A percentile compares a stretch with the other conserved stretches of the same genome.
phyloP scores from a whole-genome alignment of 352 stramenopile species.

The Pythium grandisporangium region DNA sequence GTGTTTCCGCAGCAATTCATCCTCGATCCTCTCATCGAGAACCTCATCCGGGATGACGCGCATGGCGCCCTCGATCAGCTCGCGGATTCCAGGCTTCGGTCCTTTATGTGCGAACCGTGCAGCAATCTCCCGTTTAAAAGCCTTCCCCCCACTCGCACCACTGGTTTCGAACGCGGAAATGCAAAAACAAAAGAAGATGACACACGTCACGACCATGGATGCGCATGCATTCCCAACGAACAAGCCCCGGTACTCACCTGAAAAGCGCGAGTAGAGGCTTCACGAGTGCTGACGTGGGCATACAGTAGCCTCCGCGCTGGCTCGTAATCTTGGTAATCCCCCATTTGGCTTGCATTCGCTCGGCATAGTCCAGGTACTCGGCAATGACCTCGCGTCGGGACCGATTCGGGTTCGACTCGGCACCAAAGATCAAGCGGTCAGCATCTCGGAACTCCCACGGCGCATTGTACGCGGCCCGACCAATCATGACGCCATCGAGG shows the following conservation, averaged over 20 bases:
- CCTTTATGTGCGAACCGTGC: constrained; percentile 58
- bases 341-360: constrained; percentile 69
- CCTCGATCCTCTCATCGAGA: constrained; percentile 55
- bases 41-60: constrained; percentile 60
- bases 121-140: constrained; percentile 73
- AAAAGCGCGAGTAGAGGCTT: constrained; percentile 74
- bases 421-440: constrained; percentile 76
- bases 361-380: constrained; percentile 82
- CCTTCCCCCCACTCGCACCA: constrained; percentile 67
- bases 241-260: constrained; percentile 53
- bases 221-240: too few species aligned
- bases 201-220: not conserved
- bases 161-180: constrained; percentile 12
- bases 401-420: constrained; percentile 60
- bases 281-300: constrained; percentile 73
- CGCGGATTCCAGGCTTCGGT: constrained; percentile 47
- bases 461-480: constrained; percentile 81
- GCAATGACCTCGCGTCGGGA: constrained; percentile 81
- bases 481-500: constrained; percentile 88
- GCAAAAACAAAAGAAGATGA: not conserved
- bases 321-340: constrained; percentile 29
- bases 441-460: constrained; percentile 85
- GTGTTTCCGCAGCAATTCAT: constrained; percentile 23
- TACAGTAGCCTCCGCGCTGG: constrained; percentile 53
- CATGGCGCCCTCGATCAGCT: constrained; percentile 67